Percentiles rank a stretch among this genome's conserved stretches.
Conservation (phyloP, 805 yeast species). For the Nakazawaea anatomiae region DNA sequence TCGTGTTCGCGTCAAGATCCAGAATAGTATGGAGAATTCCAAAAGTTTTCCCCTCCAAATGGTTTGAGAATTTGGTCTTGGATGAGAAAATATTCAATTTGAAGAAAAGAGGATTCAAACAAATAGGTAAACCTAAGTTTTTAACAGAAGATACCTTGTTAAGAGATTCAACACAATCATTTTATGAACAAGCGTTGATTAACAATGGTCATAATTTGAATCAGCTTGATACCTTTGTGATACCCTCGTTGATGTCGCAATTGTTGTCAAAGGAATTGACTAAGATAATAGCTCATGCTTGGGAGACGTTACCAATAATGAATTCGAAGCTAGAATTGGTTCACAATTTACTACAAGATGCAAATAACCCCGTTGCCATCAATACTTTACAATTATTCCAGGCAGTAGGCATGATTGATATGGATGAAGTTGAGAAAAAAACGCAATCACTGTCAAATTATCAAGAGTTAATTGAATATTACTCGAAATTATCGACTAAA, state of each 20-base stretch:
- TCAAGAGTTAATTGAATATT: slow-evolving; percentile 19
- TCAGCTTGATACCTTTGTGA: slow-evolving; percentile 18
- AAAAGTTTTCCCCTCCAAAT: slow-evolving; percentile 33
- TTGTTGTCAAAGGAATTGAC: slow-evolving; percentile 23
- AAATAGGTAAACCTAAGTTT: slow-evolving; percentile 28
- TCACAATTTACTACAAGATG: slow-evolving; percentile 27
- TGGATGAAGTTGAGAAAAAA: slow-evolving; percentile 21
- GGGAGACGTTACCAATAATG: slow-evolving; percentile 24
- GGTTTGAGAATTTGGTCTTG: slow-evolving; percentile 25
- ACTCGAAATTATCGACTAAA: slow-evolving; percentile 16
- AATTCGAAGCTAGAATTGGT: slow-evolving; percentile 28
- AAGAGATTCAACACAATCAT: neutral
- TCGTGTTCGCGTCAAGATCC: slow-evolving; percentile 40
- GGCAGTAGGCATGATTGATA: slow-evolving; percentile 27
- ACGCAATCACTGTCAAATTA: slow-evolving; percentile 15
- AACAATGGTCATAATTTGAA: slow-evolving; percentile 15
- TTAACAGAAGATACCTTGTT: slow-evolving; percentile 20
- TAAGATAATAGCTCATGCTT: slow-evolving; percentile 19
- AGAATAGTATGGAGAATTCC: slow-evolving; percentile 51
- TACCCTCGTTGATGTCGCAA: slow-evolving; percentile 25
- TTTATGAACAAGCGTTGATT: slow-evolving; percentile 9
- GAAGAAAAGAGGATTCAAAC: slow-evolving; percentile 12
- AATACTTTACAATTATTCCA: slow-evolving; percentile 31
- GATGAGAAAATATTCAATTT: slow-evolving; percentile 21
- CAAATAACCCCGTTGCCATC: slow-evolving; percentile 35